Percentiles rank a stretch among this genome's conserved stretches.
phyloP scores from a whole-genome alignment of 441 rosid genomes.

The Sinapis alba region DNA sequence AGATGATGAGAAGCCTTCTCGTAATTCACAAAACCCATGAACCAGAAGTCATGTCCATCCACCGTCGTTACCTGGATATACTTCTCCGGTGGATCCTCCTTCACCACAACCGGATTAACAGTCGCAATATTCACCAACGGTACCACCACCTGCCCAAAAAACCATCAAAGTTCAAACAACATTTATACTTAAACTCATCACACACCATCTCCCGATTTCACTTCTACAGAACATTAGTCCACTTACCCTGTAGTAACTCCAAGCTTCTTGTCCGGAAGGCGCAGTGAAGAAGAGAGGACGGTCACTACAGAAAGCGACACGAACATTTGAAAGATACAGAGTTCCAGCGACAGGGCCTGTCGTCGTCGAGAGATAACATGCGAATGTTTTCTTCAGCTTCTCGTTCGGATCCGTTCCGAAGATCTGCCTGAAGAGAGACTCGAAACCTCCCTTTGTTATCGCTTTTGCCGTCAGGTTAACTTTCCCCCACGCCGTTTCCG shows the following conservation, averaged over 20 bases:
- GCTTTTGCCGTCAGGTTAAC: constrained; percentile 77
- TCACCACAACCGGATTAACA: constrained; percentile 58
- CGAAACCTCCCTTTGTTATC: constrained; percentile 80
- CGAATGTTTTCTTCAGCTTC: constrained; percentile 71
- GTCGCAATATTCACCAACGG: constrained; percentile 54
- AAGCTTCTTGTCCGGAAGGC: constrained; percentile 80
- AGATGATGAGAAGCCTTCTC: constrained; percentile 74
- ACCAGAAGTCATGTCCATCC: constrained; percentile 89
- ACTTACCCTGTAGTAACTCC: constrained; percentile 82
- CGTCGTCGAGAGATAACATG: constrained; percentile 79
- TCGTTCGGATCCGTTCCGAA: constrained; percentile 67
- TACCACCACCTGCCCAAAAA: constrained; percentile 51
- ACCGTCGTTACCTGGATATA: constrained; percentile 66
- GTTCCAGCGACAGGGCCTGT: constrained; percentile 95
- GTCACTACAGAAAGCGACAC: constrained; percentile 77
- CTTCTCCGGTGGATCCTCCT: constrained; percentile 59
- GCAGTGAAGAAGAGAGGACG: constrained; percentile 73
- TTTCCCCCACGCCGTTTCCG: constrained; percentile 89
- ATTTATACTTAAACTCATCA: background rate
- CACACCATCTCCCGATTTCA: background rate
- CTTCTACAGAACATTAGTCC: background rate
- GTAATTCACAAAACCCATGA: constrained; percentile 79
- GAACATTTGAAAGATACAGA: constrained; percentile 62
- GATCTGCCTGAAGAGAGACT: constrained; percentile 71
- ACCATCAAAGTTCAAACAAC: background rate